Percentiles rank a stretch among this genome's conserved stretches.
Evolutionary conservation across 1,284 basidiomycete genomes (phyloP).

Genomic region (Heterobasidion irregulare): DNA sequence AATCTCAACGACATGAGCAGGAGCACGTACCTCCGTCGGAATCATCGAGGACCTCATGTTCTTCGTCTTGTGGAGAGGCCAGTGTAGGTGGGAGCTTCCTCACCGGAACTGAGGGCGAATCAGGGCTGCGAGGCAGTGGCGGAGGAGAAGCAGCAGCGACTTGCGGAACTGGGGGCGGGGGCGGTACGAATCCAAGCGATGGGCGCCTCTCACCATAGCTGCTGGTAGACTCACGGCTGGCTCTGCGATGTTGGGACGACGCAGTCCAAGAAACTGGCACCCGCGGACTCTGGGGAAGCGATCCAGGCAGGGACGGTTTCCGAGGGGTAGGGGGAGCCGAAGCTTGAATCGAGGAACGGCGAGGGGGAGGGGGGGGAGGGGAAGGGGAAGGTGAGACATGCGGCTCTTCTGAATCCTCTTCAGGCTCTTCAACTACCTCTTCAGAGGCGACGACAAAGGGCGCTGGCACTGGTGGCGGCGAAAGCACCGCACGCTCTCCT

Average conservation of each 20-base stretch:
- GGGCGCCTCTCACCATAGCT: background rate
- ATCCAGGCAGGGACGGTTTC: background rate
- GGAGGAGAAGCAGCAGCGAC: background rate
- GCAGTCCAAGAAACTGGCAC: background rate
- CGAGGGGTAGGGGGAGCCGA: background rate
- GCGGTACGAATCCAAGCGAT: background rate
- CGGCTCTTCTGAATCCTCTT: constrained; percentile 4
- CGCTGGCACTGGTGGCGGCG: too few relatives aligned
- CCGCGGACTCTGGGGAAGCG: background rate
- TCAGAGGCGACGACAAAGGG: background rate
- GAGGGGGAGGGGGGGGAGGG: background rate
- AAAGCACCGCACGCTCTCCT: too few relatives aligned
- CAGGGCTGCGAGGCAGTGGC: background rate
- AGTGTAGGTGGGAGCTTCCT: background rate
- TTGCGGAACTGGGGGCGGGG: background rate
- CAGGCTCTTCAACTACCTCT: background rate
- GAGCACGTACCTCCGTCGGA: constrained; percentile 46
- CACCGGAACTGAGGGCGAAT: background rate
- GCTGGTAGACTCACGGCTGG: background rate
- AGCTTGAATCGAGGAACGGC: too few relatives aligned
- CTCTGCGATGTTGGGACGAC: constrained; percentile 3
- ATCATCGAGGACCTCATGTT: constrained; percentile 45
- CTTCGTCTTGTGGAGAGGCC: constrained; percentile 3
- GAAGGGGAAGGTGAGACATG: constrained; percentile 4
- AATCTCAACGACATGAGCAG: background rate